Evolutionary conservation across 1,284 basidiomycete species (phyloP).

Genomic region (Papiliotrema flavescens): DNA sequence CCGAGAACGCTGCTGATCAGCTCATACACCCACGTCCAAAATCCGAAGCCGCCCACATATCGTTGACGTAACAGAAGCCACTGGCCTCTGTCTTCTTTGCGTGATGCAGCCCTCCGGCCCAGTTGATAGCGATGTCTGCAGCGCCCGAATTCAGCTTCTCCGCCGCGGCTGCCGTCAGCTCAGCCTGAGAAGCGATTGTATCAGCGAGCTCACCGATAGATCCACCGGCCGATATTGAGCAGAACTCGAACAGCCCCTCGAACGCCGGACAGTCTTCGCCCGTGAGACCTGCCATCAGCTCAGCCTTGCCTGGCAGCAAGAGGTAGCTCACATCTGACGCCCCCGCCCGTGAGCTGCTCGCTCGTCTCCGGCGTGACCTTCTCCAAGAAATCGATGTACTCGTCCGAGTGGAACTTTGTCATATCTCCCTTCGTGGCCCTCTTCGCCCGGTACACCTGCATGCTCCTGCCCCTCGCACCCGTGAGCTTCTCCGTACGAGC

Average conservation of each 20-base stretch:
- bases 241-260: constrained; percentile 96
- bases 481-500: constrained; percentile 53
- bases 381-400: constrained; percentile 86
- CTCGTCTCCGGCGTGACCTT: constrained; percentile 81
- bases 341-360: constrained; percentile 84
- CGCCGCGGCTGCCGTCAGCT: constrained; percentile 81
- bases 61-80: constrained; percentile 98
- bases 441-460: constrained; percentile 93
- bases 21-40: neutral
- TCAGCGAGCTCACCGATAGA: constrained; percentile 76
- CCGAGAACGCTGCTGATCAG: constrained; percentile 79
- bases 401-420: constrained; percentile 92
- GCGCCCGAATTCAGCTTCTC: constrained; percentile 86
- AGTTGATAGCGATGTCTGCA: constrained; percentile 99
- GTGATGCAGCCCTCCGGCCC: constrained; percentile 97
- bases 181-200: neutral
- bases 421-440: constrained; percentile 98
- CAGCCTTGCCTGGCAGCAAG: constrained; percentile 53
- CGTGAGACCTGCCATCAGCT: constrained; percentile 64
- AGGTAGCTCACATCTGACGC: constrained; percentile 74
- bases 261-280: constrained; percentile 98
- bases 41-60: constrained; percentile 66
- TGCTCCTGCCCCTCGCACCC: constrained; percentile 52
- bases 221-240: constrained; percentile 95
- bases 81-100: constrained; percentile 98